Evolutionary conservation across 208 protist species (phyloP), one percentile per base, ranked within the genome.

Genomic region (Porcisia hertigi): DNA sequence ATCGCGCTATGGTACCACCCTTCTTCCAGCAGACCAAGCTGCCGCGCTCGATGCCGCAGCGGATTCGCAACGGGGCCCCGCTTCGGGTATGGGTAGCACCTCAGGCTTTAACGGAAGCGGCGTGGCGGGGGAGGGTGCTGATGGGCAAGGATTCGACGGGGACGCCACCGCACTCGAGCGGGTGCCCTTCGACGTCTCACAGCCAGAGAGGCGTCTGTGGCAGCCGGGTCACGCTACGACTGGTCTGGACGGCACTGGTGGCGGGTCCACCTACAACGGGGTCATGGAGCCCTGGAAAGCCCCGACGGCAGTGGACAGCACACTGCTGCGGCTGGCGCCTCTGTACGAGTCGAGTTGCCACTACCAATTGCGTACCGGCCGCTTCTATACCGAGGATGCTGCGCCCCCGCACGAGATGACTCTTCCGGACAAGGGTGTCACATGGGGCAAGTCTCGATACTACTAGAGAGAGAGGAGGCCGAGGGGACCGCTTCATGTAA

Each of bases 321-420:
- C 92, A 12, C 82, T 91, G 72, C 80, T 96, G 62, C 92, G 92
- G 5, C 77, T 93, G 6, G 83, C 80, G 5, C 89, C 85, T 6
- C 85, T 76, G 25, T 96, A 93, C 64, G 92, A 96, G 73, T 94
- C 89, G 43, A 96, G 86, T 30, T 92, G 83, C 74, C 92, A 96
- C 76, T 88, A 96, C 81, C 82, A 89, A 20, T 82, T 92, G 11
- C 92, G 92, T 54, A 96, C 92, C 1, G 92, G 92, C 8, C 85
- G 73, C 18, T 87, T 87, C 80, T 96, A 92, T 66, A 92, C 82
- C 18, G 88, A 91, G 39, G 92, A 94, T 59, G 65, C 84, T 73
- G 92, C 92, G 18, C 92, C 87, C 11, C 67, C 83, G 43, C 92
- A 88, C 41, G 75, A 81, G 57, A 80, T 81, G 64, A 93, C 84